Evolutionary conservation across 2,329 filamentous ascomycete species (phyloP).

Genomic region (Nothomitra cinnamomea): DNA sequence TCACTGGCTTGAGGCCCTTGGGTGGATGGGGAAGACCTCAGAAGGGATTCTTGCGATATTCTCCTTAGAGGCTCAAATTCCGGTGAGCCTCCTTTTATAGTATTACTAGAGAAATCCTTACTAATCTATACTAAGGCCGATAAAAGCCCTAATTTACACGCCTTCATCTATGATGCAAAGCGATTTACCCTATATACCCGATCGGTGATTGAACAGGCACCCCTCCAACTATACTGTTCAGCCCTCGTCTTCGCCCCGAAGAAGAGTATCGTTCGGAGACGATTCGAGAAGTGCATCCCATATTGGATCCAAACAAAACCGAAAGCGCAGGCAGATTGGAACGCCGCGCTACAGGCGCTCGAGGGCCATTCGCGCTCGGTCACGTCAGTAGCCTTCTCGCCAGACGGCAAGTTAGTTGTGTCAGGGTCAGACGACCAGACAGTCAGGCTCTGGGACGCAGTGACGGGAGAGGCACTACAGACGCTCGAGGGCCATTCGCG

Average conservation of each 20-base stretch:
- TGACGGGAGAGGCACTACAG: neutral
- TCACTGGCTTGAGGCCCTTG: conserved; percentile 28
- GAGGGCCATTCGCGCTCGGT: neutral
- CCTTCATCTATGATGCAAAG: conserved; percentile 15
- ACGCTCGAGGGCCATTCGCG: neutral
- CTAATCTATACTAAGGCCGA: neutral
- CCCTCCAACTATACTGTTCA: conserved; percentile 19
- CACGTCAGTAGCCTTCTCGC: conserved; percentile 8
- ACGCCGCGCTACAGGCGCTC: conserved; percentile 4
- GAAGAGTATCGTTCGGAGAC: too few species aligned
- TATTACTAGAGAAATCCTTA: neutral
- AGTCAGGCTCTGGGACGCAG: conserved; percentile 1
- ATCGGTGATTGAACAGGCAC: conserved; percentile 14
- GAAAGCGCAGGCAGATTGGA: conserved; percentile 9
- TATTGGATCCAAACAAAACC: conserved; percentile 10
- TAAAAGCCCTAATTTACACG: conserved; percentile 1
- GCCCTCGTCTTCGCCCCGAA: too few species aligned
- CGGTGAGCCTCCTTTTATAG: too few species aligned
- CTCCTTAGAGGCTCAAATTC: neutral
- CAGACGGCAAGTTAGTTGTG: neutral
- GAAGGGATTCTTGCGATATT: conserved; percentile 14
- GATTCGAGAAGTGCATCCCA: too few species aligned
- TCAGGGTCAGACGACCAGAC: neutral
- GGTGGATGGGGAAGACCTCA: conserved; percentile 17
- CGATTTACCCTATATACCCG: conserved; percentile 15